A percentile compares a stretch with the other conserved stretches of the same genome.
Conservation (phyloP, 257 asterid genomes). For the Petunia axillaris region DNA sequence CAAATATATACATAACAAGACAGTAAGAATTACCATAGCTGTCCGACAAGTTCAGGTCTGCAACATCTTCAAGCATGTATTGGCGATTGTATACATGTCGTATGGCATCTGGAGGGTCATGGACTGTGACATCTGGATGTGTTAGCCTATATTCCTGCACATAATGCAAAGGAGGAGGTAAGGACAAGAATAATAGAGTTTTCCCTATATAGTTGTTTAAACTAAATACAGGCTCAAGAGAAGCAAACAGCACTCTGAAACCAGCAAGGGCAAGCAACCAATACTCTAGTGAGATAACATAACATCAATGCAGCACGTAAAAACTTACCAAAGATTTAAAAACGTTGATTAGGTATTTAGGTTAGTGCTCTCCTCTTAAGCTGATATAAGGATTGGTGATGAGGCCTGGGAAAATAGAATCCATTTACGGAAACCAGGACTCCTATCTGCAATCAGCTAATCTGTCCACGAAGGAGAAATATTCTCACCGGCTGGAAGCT, state of each 20-base stretch:
- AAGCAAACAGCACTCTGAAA: not conserved
- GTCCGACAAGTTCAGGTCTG: constrained; percentile 76
- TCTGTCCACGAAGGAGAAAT: constrained; percentile 42
- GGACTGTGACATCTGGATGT: constrained; percentile 96
- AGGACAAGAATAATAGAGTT: constrained; percentile 1
- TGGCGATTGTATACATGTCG: constrained; percentile 83
- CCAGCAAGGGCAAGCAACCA: not conserved
- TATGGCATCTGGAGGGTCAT: constrained; percentile 96
- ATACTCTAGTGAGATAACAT: constrained; percentile 14
- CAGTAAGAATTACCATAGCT: constrained; percentile 56
- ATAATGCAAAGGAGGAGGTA: constrained; percentile 9
- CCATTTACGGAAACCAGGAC: constrained; percentile 31
- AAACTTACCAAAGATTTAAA: constrained; percentile 34
- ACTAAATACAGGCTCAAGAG: not conserved
- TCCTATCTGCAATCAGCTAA: constrained; percentile 45
- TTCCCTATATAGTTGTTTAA: not conserved
- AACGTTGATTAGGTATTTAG: constrained; percentile 29
- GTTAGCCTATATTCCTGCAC: constrained; percentile 74
- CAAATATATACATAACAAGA: constrained; percentile 12
- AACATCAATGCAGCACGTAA: constrained; percentile 18
- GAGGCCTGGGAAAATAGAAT: constrained; percentile 26
- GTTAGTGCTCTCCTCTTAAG: constrained; percentile 37
- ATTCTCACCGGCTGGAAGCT: constrained; percentile 38
- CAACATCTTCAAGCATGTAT: constrained; percentile 95
- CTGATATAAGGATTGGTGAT: constrained; percentile 31